A percentile compares a stretch with the other conserved stretches of the same genome.
phyloP scores from a whole-genome alignment of 257 asterid species.

The Galeopsis tetrahit region DNA sequence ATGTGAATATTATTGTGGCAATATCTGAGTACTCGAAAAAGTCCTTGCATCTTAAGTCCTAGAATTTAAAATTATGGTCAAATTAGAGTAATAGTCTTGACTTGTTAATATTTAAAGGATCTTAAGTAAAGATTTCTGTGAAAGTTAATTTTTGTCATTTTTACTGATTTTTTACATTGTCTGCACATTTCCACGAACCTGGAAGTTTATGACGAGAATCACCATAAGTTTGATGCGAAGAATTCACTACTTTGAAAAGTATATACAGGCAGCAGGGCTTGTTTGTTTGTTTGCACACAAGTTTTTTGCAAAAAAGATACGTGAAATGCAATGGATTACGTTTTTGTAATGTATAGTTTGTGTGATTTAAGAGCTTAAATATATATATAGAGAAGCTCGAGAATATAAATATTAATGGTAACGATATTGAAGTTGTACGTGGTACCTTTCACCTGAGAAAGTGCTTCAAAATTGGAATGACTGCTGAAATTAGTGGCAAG shows the following conservation, averaged over 20 bases:
- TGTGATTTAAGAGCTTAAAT: not conserved
- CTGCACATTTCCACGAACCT: not conserved
- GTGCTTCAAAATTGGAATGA: constrained; percentile 18
- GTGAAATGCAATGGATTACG: not conserved
- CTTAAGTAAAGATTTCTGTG: too few relatives aligned
- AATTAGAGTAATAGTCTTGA: not conserved
- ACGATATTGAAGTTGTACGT: not conserved
- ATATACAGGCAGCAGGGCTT: not conserved
- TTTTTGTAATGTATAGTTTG: not conserved
- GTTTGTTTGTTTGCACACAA: not conserved
- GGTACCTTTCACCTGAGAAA: constrained; percentile 30
- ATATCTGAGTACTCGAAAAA: constrained; percentile 47
- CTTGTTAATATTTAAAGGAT: not conserved
- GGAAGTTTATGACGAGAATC: not conserved
- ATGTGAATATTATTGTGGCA: constrained; percentile 38
- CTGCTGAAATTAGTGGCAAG: not conserved
- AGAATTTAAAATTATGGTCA: not conserved
- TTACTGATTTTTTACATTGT: too few relatives aligned
- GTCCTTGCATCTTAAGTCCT: constrained; percentile 54
- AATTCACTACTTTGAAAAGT: not conserved
- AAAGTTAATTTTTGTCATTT: too few relatives aligned
- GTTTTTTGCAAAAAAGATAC: not conserved
- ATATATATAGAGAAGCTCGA: not conserved
- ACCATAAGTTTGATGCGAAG: not conserved
- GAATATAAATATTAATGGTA: not conserved